Conservation (phyloP, 1,284 basidiomycete genomes). For the Psilocybe mexicana region DNA sequence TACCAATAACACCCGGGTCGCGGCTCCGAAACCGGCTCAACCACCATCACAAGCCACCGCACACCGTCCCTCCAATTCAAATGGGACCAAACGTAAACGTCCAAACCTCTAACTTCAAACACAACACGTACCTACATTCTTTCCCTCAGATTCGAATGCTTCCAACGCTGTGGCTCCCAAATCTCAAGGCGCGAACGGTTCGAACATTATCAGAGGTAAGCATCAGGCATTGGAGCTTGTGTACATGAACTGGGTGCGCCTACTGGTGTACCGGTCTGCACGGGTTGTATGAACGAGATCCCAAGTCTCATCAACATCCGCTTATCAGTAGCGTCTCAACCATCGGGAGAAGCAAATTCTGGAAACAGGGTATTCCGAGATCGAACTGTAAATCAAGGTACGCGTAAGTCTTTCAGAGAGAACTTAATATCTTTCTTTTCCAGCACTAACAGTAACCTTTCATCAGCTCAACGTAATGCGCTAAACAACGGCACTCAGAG, state of each 20-base stretch:
- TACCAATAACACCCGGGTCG: too few species aligned
- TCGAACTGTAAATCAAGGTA: slow-evolving; percentile 17
- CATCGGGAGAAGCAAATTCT: slow-evolving; percentile 15
- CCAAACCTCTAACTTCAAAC: slow-evolving; percentile 14
- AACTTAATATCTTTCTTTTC: slow-evolving; percentile 12
- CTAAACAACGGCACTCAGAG: slow-evolving; percentile 17
- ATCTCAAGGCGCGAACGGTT: slow-evolving; percentile 17
- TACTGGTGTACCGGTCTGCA: slow-evolving; percentile 18
- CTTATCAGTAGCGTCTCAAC: slow-evolving; percentile 15
- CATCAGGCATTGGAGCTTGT: slow-evolving; percentile 18
- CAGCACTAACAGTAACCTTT: slow-evolving; percentile 15
- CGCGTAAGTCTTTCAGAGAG: slow-evolving; percentile 17
- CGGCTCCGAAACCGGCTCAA: too few species aligned
- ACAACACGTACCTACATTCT: slow-evolving; percentile 13
- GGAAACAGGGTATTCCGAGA: slow-evolving; percentile 16
- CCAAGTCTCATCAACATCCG: slow-evolving; percentile 16
- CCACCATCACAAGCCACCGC: too few species aligned
- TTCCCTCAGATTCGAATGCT: slow-evolving; percentile 15
- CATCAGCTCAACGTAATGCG: slow-evolving; percentile 18
- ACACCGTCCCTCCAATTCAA: slow-evolving; percentile 18
- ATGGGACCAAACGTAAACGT: slow-evolving; percentile 17
- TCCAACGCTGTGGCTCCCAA: slow-evolving; percentile 15
- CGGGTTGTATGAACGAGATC: slow-evolving; percentile 15
- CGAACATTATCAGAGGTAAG: slow-evolving; percentile 18
- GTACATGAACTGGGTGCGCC: slow-evolving; percentile 17